Conservation (phyloP, 2,329 filamentous ascomycete genomes). For the Neocucurbitaria cava region DNA sequence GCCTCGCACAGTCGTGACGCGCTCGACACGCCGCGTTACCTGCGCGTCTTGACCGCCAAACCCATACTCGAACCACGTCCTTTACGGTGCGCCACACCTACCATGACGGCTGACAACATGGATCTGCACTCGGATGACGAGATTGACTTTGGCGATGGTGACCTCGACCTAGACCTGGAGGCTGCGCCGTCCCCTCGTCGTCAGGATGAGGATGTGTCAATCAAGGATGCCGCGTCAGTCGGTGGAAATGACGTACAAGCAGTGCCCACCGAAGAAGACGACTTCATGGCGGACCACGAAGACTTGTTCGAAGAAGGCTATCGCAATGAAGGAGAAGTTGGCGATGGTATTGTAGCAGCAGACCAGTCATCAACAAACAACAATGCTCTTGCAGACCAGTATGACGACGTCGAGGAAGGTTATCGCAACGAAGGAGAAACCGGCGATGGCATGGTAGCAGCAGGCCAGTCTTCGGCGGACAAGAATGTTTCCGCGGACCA, state of each 20-base stretch:
- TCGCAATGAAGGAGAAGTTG: constrained; percentile 18
- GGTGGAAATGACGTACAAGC: constrained; percentile 25
- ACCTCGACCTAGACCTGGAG: constrained; percentile 65
- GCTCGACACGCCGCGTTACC: constrained; percentile 17
- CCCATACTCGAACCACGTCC: constrained; percentile 1
- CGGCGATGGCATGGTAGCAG: constrained; percentile 11
- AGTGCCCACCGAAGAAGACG: constrained; percentile 35
- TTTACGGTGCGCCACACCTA: not conserved
- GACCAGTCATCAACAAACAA: constrained; percentile 10
- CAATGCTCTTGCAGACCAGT: constrained; percentile 3
- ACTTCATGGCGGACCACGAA: constrained; percentile 48
- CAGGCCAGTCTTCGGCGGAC: constrained; percentile 8
- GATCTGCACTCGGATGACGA: constrained; percentile 60
- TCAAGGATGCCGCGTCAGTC: constrained; percentile 57
- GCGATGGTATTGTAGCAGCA: constrained; percentile 8
- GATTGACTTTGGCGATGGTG: constrained; percentile 59
- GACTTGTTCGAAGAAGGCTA: constrained; percentile 39
- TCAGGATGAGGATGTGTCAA: constrained; percentile 60
- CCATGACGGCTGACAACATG: constrained; percentile 62
- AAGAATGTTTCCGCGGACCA: constrained; percentile 6
- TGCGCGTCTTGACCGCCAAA: constrained; percentile 9
- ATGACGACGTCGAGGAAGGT: constrained; percentile 41
- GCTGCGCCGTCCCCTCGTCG: constrained; percentile 22
- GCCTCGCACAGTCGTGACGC: constrained; percentile 24
- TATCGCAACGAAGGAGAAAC: constrained; percentile 21